Evolutionary conservation across 345 rosid species (phyloP).

Genomic region (Populus simonii): DNA sequence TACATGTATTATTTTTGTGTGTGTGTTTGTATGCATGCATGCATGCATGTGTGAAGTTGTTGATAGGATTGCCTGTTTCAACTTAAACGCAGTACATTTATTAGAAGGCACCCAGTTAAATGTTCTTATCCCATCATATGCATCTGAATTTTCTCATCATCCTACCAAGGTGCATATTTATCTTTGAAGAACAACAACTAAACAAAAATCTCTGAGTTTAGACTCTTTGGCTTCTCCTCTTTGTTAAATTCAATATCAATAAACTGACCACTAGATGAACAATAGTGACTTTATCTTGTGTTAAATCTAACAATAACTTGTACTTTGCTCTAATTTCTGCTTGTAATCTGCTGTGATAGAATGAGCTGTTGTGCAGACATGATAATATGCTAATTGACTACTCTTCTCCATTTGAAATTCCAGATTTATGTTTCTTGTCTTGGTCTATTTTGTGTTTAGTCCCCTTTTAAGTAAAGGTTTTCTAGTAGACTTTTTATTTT

Average conservation of each 20-base stretch:
- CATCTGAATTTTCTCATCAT: neutral
- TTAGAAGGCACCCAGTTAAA: neutral
- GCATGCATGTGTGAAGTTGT: neutral
- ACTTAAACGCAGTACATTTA: neutral
- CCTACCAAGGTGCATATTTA: neutral
- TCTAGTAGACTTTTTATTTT: neutral
- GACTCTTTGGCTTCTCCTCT: neutral
- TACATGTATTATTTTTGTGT: too few relatives aligned
- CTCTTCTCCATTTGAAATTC: neutral
- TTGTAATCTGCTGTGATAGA: neutral
- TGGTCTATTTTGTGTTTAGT: neutral
- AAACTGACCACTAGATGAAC: neutral
- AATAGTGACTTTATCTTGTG: neutral
- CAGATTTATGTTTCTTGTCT: neutral
- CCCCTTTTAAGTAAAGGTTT: neutral
- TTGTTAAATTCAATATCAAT: neutral
- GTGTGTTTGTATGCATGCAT: too few relatives aligned
- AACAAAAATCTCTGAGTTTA: neutral
- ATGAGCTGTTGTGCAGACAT: neutral
- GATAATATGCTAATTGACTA: neutral
- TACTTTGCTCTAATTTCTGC: neutral
- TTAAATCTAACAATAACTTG: neutral
- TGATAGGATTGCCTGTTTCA: neutral
- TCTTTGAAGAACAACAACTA: neutral
- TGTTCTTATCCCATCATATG: neutral